A percentile compares a stretch with the other conserved stretches of the same genome.
phyloP scores from a whole-genome alignment of 352 stramenopile species.

The Globisporangium irregulare region DNA sequence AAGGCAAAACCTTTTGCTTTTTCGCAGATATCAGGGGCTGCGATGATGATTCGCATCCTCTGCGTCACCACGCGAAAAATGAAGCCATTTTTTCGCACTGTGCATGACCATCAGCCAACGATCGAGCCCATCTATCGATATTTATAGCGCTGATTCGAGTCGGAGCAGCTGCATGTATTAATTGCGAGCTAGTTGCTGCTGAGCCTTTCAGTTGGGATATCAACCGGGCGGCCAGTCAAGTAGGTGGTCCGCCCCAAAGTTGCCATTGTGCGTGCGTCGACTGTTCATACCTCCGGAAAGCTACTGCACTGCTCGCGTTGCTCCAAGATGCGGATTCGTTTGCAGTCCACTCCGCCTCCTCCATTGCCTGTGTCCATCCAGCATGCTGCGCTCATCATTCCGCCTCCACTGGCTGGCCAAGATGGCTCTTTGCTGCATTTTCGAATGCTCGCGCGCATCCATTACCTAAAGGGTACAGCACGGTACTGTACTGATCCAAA shows the following conservation, averaged over 20 bases:
- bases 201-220: not conserved
- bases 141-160: not conserved
- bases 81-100: not conserved
- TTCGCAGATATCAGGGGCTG: no score
- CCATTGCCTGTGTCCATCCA: not conserved
- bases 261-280: not conserved
- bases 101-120: not conserved
- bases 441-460: not conserved
- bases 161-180: not conserved
- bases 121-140: not conserved
- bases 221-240: not conserved
- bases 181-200: not conserved
- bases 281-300: not conserved
- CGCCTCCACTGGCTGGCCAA: not conserved
- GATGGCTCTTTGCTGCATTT: not conserved
- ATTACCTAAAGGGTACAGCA: constrained; percentile 1
- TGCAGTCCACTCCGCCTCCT: not conserved
- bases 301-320: not conserved
- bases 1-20: no score
- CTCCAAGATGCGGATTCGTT: not conserved
- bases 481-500: constrained; percentile 12
- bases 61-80: not conserved
- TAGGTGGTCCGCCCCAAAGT: not conserved
- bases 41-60: not conserved
- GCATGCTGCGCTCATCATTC: not conserved